These are phyloP conservation scores for Collybia sordida DNA, from an alignment of 768 basidiomycete species.

Conservation along the genomic window DNA sequence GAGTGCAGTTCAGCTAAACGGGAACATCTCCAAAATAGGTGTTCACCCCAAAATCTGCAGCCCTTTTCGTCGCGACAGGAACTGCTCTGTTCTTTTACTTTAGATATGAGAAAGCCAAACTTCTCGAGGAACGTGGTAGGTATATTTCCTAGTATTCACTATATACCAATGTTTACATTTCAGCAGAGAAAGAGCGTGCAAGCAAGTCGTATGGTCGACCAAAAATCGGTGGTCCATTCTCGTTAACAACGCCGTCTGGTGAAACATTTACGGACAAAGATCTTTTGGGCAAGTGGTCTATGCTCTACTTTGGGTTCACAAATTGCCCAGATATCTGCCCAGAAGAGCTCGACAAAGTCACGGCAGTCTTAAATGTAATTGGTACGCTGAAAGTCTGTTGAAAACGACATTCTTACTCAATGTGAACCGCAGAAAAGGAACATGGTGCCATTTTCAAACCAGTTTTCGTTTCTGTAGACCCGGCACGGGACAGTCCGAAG, in stretches of 20 bases:
- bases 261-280: constrained; percentile 79
- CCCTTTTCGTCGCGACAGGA: constrained; percentile 81
- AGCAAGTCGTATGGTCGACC: constrained; percentile 80
- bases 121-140: constrained; percentile 76
- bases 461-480: constrained; percentile 95
- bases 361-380: constrained; percentile 66
- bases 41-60: constrained; percentile 88
- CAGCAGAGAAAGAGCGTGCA: constrained; percentile 70
- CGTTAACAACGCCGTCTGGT: constrained; percentile 64
- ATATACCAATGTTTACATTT: constrained; percentile 3
- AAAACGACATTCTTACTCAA: background rate
- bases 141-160: constrained; percentile 7
- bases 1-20: background rate
- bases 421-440: constrained; percentile 52
- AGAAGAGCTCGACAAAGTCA: constrained; percentile 95
- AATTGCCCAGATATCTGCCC: constrained; percentile 99
- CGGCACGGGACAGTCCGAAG: constrained; percentile 76
- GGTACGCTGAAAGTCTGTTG: constrained; percentile 46
- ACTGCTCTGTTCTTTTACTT: constrained; percentile 87
- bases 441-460: constrained; percentile 78
- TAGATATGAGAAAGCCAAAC: constrained; percentile 76
- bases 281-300: constrained; percentile 86
- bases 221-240: constrained; percentile 89
- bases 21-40: constrained; percentile 49
- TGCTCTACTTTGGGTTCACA: constrained; percentile 98